Evolutionary conservation across 208 protist genomes (phyloP), one percentile per base, ranked within the genome.

Genomic region (Acanthamoeba lenticulata): DNA sequence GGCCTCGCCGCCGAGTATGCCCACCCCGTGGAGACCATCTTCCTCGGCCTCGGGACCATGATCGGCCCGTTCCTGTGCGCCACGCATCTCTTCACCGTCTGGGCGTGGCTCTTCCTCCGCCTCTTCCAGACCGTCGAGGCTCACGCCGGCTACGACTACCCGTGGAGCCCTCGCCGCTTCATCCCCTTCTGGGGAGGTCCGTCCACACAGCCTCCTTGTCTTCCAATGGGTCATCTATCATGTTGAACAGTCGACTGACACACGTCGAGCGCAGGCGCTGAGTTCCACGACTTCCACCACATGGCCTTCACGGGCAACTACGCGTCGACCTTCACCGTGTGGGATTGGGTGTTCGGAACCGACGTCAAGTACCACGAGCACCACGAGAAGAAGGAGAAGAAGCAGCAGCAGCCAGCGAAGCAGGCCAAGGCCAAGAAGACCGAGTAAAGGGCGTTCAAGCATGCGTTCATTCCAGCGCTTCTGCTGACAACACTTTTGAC

Each of bases 81-180:
- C 24, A 90, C 6, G 44, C 91, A 96, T 60, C 47, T 96, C 29
- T 95, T 96, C 67, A 94, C 95, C 15, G 44, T 94, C n/a, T 94
- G 44, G 55, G 29, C 60, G n/a, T 96, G 94, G 95, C 47, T 95
- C 7, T 55, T 49, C 36, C 27, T 94, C 27, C 55, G 95, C 60
- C 45, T 96, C 74, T 95, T 74, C 52, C 95, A 96, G 86, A 96
- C 95, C 1, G 55, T 95, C 0, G 95, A 96, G 60, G 90, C 69
- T 52, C 95, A 97, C 45, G 69, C 47, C 34, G 95, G 95, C 52
- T 97, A 97, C 67, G 95, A 96, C n/a, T 96, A 96, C 62, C 95
- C 95, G 24, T 96, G 81, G 90, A 90, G 36, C 19, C 79, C 62
- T 34, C 95, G 65, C 38, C 60, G 40, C n/a, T 92, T 91, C 17